Evolutionary conservation across 805 yeast species (phyloP).

Genomic region (Cyberlindnera meyerae): DNA sequence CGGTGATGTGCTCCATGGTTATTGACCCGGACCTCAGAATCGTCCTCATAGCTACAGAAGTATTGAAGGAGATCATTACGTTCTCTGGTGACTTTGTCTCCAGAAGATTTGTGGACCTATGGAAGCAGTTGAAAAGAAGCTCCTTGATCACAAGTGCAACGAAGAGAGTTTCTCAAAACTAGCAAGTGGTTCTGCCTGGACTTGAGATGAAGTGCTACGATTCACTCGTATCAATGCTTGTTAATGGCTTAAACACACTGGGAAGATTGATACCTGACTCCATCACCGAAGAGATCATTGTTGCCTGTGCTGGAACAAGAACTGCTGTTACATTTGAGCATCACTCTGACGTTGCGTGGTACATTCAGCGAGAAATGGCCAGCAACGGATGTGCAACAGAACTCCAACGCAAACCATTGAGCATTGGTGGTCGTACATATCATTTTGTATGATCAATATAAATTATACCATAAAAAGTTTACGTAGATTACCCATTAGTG

Average conservation of each 20-base stretch:
- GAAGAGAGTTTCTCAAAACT: constrained; percentile 4
- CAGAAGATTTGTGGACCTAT: constrained; percentile 42
- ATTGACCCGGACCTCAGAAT: constrained; percentile 25
- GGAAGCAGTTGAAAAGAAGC: constrained; percentile 27
- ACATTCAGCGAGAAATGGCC: constrained; percentile 15
- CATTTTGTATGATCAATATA: not conserved
- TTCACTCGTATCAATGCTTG: constrained; percentile 19
- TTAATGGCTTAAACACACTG: constrained; percentile 13
- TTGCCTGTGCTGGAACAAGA: constrained; percentile 18
- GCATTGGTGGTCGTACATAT: too few relatives aligned
- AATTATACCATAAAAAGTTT: too few relatives aligned
- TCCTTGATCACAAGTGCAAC: constrained; percentile 12
- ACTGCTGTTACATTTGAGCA: constrained; percentile 16
- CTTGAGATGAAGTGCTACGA: constrained; percentile 19
- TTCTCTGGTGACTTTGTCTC: constrained; percentile 44
- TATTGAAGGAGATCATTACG: constrained; percentile 25
- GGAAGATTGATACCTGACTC: constrained; percentile 24
- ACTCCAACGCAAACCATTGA: too few relatives aligned
- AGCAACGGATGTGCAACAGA: constrained; percentile 1
- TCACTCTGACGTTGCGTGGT: constrained; percentile 26
- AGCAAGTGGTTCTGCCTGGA: constrained; percentile 22
- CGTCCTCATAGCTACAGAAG: constrained; percentile 26
- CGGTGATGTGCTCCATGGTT: constrained; percentile 29
- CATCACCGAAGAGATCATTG: constrained; percentile 18
- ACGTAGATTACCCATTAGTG: too few relatives aligned